phyloP scores from a whole-genome alignment of 108 stramenopile species.

The Nannochloropsis salina region DNA sequence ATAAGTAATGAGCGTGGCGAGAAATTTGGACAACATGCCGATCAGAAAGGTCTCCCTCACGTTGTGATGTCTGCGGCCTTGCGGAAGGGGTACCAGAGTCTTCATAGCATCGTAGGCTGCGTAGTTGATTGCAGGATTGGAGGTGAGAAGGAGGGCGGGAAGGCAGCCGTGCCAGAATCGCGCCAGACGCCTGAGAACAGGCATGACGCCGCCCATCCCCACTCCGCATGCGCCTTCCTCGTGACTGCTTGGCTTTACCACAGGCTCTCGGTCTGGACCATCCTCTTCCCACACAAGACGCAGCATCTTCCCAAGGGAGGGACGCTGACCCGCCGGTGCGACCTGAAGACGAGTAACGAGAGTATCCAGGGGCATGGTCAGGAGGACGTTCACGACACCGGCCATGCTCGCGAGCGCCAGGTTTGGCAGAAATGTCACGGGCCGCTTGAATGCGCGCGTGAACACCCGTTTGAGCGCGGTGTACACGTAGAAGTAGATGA shows the following conservation, averaged over 20 bases:
- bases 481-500: slow-evolving; percentile 78
- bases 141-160: slow-evolving; percentile 76
- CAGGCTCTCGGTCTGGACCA: not conserved
- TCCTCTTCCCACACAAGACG: not conserved
- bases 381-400: slow-evolving; percentile 67
- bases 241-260: slow-evolving; percentile 10
- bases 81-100: slow-evolving; percentile 25
- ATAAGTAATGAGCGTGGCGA: slow-evolving; percentile 84
- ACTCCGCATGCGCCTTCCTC: slow-evolving; percentile 22
- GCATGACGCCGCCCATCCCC: not conserved
- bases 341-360: slow-evolving; percentile 67
- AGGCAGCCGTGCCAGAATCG: slow-evolving; percentile 73
- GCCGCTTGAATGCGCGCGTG: slow-evolving; percentile 34
- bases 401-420: slow-evolving; percentile 72
- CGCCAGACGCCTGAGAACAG: slow-evolving; percentile 26
- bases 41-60: slow-evolving; percentile 41
- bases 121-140: slow-evolving; percentile 88
- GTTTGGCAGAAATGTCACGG: slow-evolving; percentile 53
- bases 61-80: not conserved
- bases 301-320: not conserved
- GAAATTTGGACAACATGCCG: slow-evolving; percentile 51
- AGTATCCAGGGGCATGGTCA: slow-evolving; percentile 83
- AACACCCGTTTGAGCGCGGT: slow-evolving; percentile 61
- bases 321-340: not conserved
- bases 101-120: slow-evolving; percentile 77